phyloP scores from a whole-genome alignment of 352 stramenopile genomes.

The Phytophthora constricta region DNA sequence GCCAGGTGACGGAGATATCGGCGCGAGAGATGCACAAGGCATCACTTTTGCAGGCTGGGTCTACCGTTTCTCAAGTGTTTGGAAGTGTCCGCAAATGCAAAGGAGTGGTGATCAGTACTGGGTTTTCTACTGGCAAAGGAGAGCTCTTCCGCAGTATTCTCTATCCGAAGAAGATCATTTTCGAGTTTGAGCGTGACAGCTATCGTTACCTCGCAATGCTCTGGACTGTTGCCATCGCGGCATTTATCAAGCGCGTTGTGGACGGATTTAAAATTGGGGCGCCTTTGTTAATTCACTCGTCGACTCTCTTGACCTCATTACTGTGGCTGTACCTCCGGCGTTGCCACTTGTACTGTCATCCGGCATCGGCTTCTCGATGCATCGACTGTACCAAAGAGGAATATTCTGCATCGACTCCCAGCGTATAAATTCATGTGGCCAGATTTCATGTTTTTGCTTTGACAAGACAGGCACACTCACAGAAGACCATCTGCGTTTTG shows the following conservation, averaged over 20 bases:
- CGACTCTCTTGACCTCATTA: slow-evolving; percentile 68
- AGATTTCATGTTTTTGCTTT: slow-evolving; percentile 69
- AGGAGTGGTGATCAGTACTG: slow-evolving; percentile 61
- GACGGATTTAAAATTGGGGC: slow-evolving; percentile 22
- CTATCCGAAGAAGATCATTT: slow-evolving; percentile 57
- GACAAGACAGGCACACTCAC: slow-evolving; percentile 73
- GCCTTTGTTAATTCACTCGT: slow-evolving; percentile 39
- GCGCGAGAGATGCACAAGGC: slow-evolving; percentile 34
- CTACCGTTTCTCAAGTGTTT: slow-evolving; percentile 30
- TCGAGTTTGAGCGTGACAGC: slow-evolving; percentile 73
- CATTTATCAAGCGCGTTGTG: slow-evolving; percentile 61
- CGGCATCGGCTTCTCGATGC: slow-evolving; percentile 59
- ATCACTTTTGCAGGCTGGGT: slow-evolving; percentile 45
- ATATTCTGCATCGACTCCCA: slow-evolving; percentile 78
- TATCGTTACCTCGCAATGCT: slow-evolving; percentile 65
- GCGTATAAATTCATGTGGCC: slow-evolving; percentile 54
- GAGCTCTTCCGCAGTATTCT: slow-evolving; percentile 73
- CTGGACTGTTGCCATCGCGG: slow-evolving; percentile 46
- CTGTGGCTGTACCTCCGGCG: slow-evolving; percentile 60
- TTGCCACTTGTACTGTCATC: slow-evolving; percentile 66
- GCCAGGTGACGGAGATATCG: slow-evolving; percentile 34
- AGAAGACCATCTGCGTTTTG: slow-evolving; percentile 41
- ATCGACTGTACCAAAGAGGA: slow-evolving; percentile 36
- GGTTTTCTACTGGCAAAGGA: slow-evolving; percentile 67
- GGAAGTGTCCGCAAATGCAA: slow-evolving; percentile 13